Evolutionary conservation across 192 early-diverging fungal genomes (phyloP), one percentile per base, ranked within the genome.

Genomic region (Podila clonocystis): DNA sequence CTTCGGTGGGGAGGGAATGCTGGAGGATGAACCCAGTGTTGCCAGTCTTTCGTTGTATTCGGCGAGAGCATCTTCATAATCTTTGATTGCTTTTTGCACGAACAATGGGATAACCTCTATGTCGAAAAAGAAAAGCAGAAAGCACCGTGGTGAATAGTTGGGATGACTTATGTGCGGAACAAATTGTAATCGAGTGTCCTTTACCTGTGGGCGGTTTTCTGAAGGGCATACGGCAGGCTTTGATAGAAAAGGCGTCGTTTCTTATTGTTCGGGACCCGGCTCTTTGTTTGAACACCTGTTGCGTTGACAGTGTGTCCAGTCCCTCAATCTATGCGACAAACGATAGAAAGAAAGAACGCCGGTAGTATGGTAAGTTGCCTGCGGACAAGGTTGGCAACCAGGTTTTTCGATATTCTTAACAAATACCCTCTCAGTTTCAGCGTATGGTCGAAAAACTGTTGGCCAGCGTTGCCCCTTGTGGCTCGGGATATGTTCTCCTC

Each of bases 341-440:
- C 15, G 41, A n/a, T n/a, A 45, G 41, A 17, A 45, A 24, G 15
- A 11, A 22, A 11, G 2, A 17, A 12, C 17, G n/a, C 11, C 20
- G 30, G 30, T 17, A 17, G 0, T 4, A 45, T 15, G 41, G 41
- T 45, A 12, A 45, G 41, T 45, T 12, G 15, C 13, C 41, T 45
- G 41, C 3, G 0, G 41, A 45, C 3, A 2, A 45, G 13, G 13
- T 45, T 3, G 8, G 4, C 15, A 45, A 45, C 15, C 41, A 45
- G 11, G 15, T 45, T 45, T 45, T 15, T 45, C 41, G 41, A 41
- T 41, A 41, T 41, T 13, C 38, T 45, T 45, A 4, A 15, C 13
- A 1, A 17, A 38, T 70, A 65, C 74, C 68, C 74, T 70, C 31
- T 76, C 74, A 24, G 62, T 76, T 13, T 69, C 67, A 11, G 74